Percentiles rank a stretch among this genome's conserved stretches.
These are phyloP conservation scores for Artemisia annua DNA, from an alignment of 129 eudicot genomes.

Conservation along the genomic window DNA sequence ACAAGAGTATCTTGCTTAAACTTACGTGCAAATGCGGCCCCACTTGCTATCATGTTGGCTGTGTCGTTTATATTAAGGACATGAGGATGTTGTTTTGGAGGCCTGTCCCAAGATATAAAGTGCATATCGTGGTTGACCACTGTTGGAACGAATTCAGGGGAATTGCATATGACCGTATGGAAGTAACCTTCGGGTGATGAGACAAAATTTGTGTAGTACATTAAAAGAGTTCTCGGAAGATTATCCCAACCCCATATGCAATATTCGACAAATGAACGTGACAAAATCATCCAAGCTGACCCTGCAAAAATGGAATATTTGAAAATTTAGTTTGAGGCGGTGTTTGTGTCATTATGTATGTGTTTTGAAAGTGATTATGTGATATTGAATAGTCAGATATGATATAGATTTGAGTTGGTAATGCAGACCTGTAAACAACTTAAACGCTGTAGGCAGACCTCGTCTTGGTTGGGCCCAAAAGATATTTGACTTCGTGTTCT, in stretches of 20 bases:
- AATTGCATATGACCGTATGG: too few species aligned
- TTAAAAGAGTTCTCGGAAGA: too few species aligned
- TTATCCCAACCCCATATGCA: too few species aligned
- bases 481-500: constrained; percentile 61
- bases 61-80: constrained; percentile 69
- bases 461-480: constrained; percentile 72
- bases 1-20: constrained; percentile 57
- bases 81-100: constrained; percentile 70
- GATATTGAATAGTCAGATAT: too few species aligned
- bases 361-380: background rate
- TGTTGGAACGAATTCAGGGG: too few species aligned
- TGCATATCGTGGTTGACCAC: too few species aligned
- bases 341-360: too few species aligned
- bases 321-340: background rate
- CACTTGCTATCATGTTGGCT: constrained; percentile 61
- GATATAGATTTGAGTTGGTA: background rate
- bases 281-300: constrained; percentile 91
- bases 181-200: too few species aligned
- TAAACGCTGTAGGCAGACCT: constrained; percentile 70
- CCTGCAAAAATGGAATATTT: constrained; percentile 41
- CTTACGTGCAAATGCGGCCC: constrained; percentile 85
- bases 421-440: constrained; percentile 70
- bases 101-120: too few species aligned
- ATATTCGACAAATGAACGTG: constrained; percentile 58
- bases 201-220: too few species aligned